Evolutionary conservation across 495 filamentous ascomycete species (phyloP).

Genomic region (Margaritispora aquatica): DNA sequence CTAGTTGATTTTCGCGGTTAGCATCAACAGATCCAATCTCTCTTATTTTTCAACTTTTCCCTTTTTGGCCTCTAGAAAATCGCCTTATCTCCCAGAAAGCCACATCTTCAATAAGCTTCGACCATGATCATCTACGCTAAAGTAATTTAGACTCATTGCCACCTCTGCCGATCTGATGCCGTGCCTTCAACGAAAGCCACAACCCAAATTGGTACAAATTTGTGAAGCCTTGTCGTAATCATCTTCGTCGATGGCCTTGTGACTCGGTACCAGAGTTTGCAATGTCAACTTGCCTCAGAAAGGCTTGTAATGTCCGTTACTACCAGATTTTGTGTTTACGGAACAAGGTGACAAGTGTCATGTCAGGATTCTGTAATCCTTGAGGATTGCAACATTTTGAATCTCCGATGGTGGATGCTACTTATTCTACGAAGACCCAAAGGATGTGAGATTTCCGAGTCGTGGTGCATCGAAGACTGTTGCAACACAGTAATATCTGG

Average conservation of each 20-base stretch:
- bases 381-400: neutral
- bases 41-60: neutral
- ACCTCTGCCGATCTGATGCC: neutral
- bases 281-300: neutral
- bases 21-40: neutral
- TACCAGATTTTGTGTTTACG: neutral
- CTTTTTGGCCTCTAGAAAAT: neutral
- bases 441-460: neutral
- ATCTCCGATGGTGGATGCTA: neutral
- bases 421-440: neutral
- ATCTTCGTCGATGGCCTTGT: neutral
- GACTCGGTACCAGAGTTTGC: neutral
- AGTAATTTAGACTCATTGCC: neutral
- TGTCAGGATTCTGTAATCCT: neutral
- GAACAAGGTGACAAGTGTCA: neutral
- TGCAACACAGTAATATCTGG: no score
- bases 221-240: no score
- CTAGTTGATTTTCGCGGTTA: neutral
- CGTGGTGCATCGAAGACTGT: no score
- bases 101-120: neutral
- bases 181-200: neutral
- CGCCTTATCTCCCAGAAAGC: neutral
- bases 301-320: neutral
- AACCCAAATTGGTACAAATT: neutral
- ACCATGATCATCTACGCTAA: neutral